phyloP scores from a whole-genome alignment of 306 rosid genomes.

The Pyrus bretschneideri region DNA sequence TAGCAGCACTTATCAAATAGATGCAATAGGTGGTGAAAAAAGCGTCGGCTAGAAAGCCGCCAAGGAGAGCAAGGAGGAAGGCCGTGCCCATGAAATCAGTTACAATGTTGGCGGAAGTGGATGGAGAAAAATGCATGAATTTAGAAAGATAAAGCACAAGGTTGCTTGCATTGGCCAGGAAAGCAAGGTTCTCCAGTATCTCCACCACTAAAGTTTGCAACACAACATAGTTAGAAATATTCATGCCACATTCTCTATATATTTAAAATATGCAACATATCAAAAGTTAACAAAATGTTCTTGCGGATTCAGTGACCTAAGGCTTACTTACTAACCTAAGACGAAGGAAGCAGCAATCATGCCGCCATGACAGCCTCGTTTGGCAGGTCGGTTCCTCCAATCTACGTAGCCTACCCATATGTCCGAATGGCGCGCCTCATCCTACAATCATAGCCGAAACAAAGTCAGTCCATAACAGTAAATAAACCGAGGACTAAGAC shows the following conservation, averaged over 20 bases:
- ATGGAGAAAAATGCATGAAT: slow-evolving; percentile 64
- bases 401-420: slow-evolving; percentile 71
- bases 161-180: slow-evolving; percentile 76
- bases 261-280: neutral
- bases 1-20: slow-evolving; percentile 52
- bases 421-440: slow-evolving; percentile 36
- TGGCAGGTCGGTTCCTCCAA: slow-evolving; percentile 72
- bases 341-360: slow-evolving; percentile 70
- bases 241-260: neutral
- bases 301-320: neutral
- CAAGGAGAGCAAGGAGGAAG: slow-evolving; percentile 78
- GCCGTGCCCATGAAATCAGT: slow-evolving; percentile 86
- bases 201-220: slow-evolving; percentile 46
- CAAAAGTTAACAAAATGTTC: neutral
- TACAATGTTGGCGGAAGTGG: slow-evolving; percentile 57
- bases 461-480: neutral
- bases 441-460: slow-evolving; percentile 24
- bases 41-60: slow-evolving; percentile 79
- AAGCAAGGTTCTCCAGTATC: slow-evolving; percentile 76
- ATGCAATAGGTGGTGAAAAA: slow-evolving; percentile 55
- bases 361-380: slow-evolving; percentile 62
- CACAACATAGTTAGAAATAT: neutral
- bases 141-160: slow-evolving; percentile 60
- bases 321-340: slow-evolving; percentile 39
- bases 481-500: neutral